phyloP scores from a whole-genome alignment of 2,329 filamentous ascomycete genomes.

The Nectriaceae sp. region DNA sequence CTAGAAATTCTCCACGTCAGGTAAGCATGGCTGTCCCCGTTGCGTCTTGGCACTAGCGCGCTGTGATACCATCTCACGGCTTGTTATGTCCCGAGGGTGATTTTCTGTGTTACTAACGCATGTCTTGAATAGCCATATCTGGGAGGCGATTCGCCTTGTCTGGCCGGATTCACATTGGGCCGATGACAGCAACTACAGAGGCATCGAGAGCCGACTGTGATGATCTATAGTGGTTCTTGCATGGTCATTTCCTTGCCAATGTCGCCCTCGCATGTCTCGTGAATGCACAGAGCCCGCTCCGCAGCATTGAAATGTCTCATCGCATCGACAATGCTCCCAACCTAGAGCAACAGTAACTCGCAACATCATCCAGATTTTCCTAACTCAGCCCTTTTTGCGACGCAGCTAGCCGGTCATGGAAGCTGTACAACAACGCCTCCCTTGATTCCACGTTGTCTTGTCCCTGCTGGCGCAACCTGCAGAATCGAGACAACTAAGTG shows the following conservation, averaged over 20 bases:
- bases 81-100: conserved; percentile 20
- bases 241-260: conserved; percentile 5
- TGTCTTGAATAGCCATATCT: conserved; percentile 69
- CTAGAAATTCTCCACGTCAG: conserved; percentile 87
- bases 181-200: conserved; percentile 66
- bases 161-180: conserved; percentile 93
- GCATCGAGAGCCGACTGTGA: conserved; percentile 79
- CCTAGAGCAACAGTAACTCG: conserved; percentile 2
- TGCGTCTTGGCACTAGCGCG: conserved; percentile 2
- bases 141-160: conserved; percentile 87
- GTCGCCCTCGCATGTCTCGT: conserved; percentile 14
- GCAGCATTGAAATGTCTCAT: conserved; percentile 23
- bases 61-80: conserved; percentile 18
- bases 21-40: conserved; percentile 51
- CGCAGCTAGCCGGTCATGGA: conserved; percentile 26
- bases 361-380: conserved; percentile 15
- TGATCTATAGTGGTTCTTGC: conserved; percentile 3
- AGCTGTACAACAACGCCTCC: conserved; percentile 21
- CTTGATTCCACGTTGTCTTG: conserved; percentile 26
- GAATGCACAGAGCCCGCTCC: conserved; percentile 12
- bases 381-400: conserved; percentile 32
- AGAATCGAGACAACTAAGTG: conserved; percentile 10
- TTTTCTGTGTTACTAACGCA: conserved; percentile 32
- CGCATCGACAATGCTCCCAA: conserved; percentile 9
- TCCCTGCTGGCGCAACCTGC: conserved; percentile 9